Base-by-base conservation (phyloP, 2,329 filamentous ascomycete genomes). In the Fusarium napiforme region DNA sequence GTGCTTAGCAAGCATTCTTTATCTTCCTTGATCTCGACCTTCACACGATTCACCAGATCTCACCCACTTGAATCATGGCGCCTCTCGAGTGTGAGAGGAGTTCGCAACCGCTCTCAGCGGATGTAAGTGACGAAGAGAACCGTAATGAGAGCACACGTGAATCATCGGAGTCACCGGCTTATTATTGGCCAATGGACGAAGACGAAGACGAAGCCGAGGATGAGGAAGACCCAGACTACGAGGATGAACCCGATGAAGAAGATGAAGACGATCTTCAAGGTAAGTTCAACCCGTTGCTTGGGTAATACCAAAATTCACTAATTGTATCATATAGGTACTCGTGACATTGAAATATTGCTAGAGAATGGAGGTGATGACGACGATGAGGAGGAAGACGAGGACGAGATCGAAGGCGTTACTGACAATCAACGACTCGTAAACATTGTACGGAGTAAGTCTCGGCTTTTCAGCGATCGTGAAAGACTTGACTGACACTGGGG, bases 181-280 rank as follows among this genome's bases (percentile, higher is more conserved):
- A 60, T 63, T 45, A 65, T 63, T 69, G 68, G 39, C 71, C 72
- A 43, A 40, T 49, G 11, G 75, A 75, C 34, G 78, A 81, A 42
- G 78, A 82, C 9, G 80, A 81, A 10, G 78, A 82, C 9, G 80
- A 81, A 10, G 77, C 81, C 16, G 81, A 82, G 21, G 82, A 81
- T 19, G 82, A 82, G 26, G 80, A 81, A 26, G 74, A 77, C 21
- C 67, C 69, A 14, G 77, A 80, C 18, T 75, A 73, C 42, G 60
- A 74, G 47, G 75, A 80, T n/a, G 76, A 77, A 37, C 65, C 78
- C 64, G 75, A 77, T 36, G 78, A 81, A n/a, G 74, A 72, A 0
- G 75, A 77, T 7, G 70, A 78, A 8, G 75, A 75, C 15, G 73
- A 74, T 12, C 71, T 80, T 26, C 66, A 75, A 28, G 71, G 77